Conservation (phyloP, 441 rosid genomes). For the Gossypium laxum region DNA sequence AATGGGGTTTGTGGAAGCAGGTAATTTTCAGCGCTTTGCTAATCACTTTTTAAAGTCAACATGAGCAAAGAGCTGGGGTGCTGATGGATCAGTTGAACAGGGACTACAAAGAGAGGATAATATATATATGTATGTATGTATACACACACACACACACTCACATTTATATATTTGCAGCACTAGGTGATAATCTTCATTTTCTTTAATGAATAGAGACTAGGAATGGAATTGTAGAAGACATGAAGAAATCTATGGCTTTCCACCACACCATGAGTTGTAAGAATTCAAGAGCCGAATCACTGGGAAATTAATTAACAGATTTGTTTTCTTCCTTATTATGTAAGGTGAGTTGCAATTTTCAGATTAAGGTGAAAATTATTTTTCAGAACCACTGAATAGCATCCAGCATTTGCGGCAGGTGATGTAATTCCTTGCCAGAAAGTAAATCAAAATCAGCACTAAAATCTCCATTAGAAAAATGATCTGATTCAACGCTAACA, state of each 20-base stretch:
- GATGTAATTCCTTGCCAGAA: no score
- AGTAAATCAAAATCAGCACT: background rate
- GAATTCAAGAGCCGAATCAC: background rate
- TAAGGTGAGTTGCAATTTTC: background rate
- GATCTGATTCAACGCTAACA: background rate
- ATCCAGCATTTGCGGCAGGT: background rate
- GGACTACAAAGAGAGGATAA: background rate
- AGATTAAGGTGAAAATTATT: background rate
- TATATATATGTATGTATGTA: background rate
- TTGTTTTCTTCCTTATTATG: background rate
- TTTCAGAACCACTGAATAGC: background rate
- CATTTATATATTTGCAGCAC: background rate
- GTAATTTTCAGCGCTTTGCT: background rate
- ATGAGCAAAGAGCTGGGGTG: constrained; percentile 1
- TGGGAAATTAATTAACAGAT: background rate
- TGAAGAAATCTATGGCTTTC: background rate
- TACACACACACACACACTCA: no score
- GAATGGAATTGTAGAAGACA: background rate
- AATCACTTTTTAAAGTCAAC: constrained; percentile 8
- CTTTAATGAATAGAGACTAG: background rate
- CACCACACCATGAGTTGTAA: background rate
- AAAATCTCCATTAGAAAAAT: background rate
- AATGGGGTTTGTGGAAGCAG: background rate
- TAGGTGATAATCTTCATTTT: background rate
- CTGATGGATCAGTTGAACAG: background rate